phyloP scores from a whole-genome alignment of 106 monocot species.

The Amphibolis antarctica region DNA sequence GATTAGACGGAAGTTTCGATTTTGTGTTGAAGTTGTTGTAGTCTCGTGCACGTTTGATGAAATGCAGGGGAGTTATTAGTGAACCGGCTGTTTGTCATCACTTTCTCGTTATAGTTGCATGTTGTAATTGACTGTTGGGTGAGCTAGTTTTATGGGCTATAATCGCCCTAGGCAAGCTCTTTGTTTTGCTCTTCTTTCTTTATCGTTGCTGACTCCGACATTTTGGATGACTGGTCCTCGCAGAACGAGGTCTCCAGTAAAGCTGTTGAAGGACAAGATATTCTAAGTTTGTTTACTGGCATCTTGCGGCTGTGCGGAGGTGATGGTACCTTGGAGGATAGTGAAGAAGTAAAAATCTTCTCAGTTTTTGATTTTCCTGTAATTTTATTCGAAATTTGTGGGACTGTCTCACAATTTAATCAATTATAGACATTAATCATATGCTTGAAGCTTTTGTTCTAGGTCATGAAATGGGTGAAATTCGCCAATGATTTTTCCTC shows the following conservation, averaged over 20 bases:
- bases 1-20: no score
- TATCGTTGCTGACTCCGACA: neutral
- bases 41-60: neutral
- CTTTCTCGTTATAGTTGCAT: no score
- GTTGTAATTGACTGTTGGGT: neutral
- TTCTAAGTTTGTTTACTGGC: constrained; percentile 26
- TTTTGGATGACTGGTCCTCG: neutral
- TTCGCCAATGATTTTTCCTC: constrained; percentile 46
- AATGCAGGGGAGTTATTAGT: neutral
- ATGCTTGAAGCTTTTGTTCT: constrained; percentile 4
- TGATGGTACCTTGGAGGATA: constrained; percentile 16
- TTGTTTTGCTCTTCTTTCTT: no score
- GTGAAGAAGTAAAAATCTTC: constrained; percentile 38
- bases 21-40: no score
- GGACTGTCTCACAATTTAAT: neutral
- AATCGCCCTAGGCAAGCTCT: no score
- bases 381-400: neutral
- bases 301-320: constrained; percentile 18
- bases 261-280: constrained; percentile 21
- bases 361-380: neutral
- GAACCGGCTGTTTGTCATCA: no score
- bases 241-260: constrained; percentile 26
- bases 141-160: neutral
- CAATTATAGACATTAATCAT: neutral
- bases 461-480: constrained; percentile 68